phyloP scores from a whole-genome alignment of 2,329 filamentous ascomycete genomes.

The Didymella segeticola region DNA sequence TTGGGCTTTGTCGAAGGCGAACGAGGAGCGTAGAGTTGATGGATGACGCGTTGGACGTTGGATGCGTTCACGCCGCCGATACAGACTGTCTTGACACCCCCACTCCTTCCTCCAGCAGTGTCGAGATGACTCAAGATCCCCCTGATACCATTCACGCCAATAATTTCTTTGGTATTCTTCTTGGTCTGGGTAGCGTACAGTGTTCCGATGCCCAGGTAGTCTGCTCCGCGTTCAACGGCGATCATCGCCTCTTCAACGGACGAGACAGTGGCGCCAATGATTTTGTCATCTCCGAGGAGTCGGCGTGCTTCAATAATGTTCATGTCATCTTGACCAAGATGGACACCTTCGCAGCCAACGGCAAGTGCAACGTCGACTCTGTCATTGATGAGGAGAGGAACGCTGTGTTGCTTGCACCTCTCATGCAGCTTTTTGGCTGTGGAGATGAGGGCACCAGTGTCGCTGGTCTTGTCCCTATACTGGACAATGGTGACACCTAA shows the following conservation, averaged over 20 bases:
- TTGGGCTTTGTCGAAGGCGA: slow-evolving; percentile 53
- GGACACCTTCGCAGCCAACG: slow-evolving; percentile 87
- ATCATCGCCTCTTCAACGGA: slow-evolving; percentile 73
- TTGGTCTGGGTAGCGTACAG: slow-evolving; percentile 85
- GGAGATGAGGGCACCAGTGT: slow-evolving; percentile 74
- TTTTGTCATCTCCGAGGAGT: slow-evolving; percentile 76
- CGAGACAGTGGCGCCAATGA: slow-evolving; percentile 89
- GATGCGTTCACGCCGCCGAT: slow-evolving; percentile 86
- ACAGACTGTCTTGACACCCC: slow-evolving; percentile 66
- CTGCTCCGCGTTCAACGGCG: slow-evolving; percentile 78
- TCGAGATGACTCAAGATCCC: slow-evolving; percentile 69
- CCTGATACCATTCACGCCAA: slow-evolving; percentile 75
- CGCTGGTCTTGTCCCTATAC: slow-evolving; percentile 85
- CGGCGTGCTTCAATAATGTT: slow-evolving; percentile 70
- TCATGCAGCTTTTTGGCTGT: slow-evolving; percentile 74
- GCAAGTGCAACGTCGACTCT: slow-evolving; percentile 87
- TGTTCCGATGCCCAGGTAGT: slow-evolving; percentile 91
- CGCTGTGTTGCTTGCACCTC: slow-evolving; percentile 69
- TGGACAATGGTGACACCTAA: slow-evolving; percentile 80
- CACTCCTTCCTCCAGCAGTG: slow-evolving; percentile 39
- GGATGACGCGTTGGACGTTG: slow-evolving; percentile 77
- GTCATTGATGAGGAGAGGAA: slow-evolving; percentile 93
- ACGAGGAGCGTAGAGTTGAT: slow-evolving; percentile 64
- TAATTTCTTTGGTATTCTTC: slow-evolving; percentile 82
- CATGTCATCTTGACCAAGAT: slow-evolving; percentile 95